A percentile compares a stretch with the other conserved stretches of the same genome.
These are phyloP conservation scores for Triticum dicoccoides DNA, from an alignment of 176 grass and related monocot species.

Conservation along the genomic window DNA sequence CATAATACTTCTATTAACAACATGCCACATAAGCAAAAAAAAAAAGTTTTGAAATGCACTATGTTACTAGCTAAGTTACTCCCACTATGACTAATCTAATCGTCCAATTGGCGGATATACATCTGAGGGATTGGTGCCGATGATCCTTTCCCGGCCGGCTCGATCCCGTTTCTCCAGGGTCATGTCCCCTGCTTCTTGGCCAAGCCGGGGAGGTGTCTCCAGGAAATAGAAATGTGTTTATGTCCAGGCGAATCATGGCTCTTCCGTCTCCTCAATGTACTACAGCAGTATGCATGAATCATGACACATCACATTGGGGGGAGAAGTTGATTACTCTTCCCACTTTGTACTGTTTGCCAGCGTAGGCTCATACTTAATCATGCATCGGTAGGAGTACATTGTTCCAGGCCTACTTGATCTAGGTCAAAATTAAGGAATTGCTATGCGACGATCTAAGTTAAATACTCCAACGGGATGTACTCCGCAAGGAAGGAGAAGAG, in stretches of 20 bases:
- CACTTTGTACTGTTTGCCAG: not conserved
- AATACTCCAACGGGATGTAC: too few species aligned
- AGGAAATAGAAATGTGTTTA: not conserved
- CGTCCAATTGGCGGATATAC: not conserved
- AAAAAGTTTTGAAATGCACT: too few species aligned
- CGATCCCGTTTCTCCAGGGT: not conserved
- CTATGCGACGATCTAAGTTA: not conserved
- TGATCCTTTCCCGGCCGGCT: conserved; percentile 8
- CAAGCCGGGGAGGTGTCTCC: conserved; percentile 22
- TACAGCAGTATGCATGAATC: not conserved
- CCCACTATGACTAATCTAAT: too few species aligned
- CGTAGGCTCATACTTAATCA: conserved; percentile 11
- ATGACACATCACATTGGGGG: not conserved
- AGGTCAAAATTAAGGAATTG: not conserved
- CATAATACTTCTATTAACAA: too few species aligned
- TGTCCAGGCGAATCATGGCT: not conserved
- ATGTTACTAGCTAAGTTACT: too few species aligned
- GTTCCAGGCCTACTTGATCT: not conserved
- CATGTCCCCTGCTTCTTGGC: conserved; percentile 26
- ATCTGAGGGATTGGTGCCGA: not conserved
- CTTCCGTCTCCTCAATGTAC: not conserved
- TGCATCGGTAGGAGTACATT: not conserved
- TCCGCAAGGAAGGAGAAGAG: not conserved
- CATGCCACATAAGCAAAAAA: too few species aligned
- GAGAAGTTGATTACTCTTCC: not conserved